A percentile compares a stretch with the other conserved stretches of the same genome.
Evolutionary conservation across 2,329 filamentous ascomycete genomes (phyloP).

Genomic region (Pestalotiopsis sp.): DNA sequence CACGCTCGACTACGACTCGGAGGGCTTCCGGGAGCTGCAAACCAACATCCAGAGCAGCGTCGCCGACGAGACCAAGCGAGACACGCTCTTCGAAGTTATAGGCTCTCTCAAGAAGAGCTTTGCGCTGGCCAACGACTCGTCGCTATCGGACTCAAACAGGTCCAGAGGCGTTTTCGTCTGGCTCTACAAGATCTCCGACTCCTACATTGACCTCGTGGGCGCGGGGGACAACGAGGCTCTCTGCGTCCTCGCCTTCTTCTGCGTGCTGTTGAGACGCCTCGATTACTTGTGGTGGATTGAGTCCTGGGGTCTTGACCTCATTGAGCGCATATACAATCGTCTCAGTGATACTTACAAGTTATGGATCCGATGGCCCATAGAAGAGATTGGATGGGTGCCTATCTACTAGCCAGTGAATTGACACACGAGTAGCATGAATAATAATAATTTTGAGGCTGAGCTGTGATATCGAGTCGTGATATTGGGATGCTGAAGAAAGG

Average conservation of each 20-base stretch:
- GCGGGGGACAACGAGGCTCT: conserved; percentile 1
- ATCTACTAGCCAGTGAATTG: not conserved
- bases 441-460: not conserved
- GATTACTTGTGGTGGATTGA: conserved; percentile 10
- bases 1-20: not conserved
- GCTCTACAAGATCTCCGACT: not conserved
- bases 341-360: conserved; percentile 3
- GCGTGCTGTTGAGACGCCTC: not conserved
- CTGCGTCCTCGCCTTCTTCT: conserved; percentile 10
- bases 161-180: conserved; percentile 2
- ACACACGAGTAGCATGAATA: not conserved
- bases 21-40: conserved; percentile 4
- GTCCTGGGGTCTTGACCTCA: conserved; percentile 10
- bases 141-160: conserved; percentile 3
- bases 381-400: conserved; percentile 10
- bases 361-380: conserved; percentile 10
- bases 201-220: not conserved
- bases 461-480: not conserved
- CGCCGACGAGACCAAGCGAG: not conserved
- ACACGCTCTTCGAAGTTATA: not conserved
- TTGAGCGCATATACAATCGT: conserved; percentile 6
- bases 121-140: not conserved
- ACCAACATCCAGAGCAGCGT: not conserved
- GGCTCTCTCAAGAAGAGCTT: not conserved
- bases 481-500: not conserved